Percentiles rank a stretch among this genome's conserved stretches.
Evolutionary conservation across 2,329 filamentous ascomycete genomes (phyloP).

Genomic region (Fusarium sulawesiense): DNA sequence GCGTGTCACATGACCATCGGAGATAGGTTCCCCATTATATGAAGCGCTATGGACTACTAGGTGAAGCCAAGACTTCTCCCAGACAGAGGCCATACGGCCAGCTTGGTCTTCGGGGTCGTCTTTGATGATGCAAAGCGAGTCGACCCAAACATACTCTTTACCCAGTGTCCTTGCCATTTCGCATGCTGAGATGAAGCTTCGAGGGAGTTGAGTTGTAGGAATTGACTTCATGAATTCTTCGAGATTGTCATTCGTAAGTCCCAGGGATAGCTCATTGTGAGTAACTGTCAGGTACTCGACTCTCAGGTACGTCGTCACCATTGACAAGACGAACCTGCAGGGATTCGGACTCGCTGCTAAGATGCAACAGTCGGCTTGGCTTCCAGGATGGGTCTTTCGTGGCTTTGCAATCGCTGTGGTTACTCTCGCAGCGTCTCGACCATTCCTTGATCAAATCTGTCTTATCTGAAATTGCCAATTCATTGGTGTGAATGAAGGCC

Average conservation of each 20-base stretch:
- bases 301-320: not conserved
- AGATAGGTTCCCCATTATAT: not conserved
- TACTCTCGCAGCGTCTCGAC: not conserved
- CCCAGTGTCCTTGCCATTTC: not conserved
- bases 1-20: accelerated
- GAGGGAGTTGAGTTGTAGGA: not conserved
- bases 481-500: not conserved
- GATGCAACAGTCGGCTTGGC: not conserved
- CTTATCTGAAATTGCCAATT: not conserved
- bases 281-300: not conserved
- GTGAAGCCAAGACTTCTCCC: not conserved
- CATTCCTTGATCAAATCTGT: not conserved
- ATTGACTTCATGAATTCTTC: not conserved
- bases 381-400: not conserved
- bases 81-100: not conserved
- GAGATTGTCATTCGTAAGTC: not conserved
- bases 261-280: not conserved
- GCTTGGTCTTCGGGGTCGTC: not conserved
- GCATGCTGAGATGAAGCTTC: not conserved
- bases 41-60: not conserved
- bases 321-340: not conserved
- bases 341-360: not conserved
- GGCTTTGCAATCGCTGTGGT: not conserved
- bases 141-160: not conserved
- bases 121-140: not conserved